Evolutionary conservation across 805 yeast genomes (phyloP).

Genomic region (Saccharomyces mikatae): DNA sequence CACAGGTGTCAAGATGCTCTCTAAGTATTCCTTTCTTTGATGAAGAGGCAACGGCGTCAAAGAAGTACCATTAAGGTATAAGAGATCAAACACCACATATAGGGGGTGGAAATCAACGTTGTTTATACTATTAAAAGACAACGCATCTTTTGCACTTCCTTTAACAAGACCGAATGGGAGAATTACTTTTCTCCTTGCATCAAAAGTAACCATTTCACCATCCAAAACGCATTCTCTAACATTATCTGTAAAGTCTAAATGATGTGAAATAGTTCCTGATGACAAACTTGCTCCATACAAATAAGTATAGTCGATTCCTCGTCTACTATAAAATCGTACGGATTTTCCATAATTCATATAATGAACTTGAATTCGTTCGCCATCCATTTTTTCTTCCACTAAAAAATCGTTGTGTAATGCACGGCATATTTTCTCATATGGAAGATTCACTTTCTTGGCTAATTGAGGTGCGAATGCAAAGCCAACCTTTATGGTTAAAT

Average conservation of each 20-base stretch:
- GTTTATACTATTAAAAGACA: slow-evolving; percentile 35
- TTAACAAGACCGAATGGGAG: slow-evolving; percentile 79
- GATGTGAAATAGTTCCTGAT: slow-evolving; percentile 48
- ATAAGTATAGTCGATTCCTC: slow-evolving; percentile 64
- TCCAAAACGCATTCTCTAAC: slow-evolving; percentile 47
- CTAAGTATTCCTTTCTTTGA: slow-evolving; percentile 48
- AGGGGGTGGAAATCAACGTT: slow-evolving; percentile 42
- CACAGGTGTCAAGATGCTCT: slow-evolving; percentile 35
- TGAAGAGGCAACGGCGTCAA: slow-evolving; percentile 47
- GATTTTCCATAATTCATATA: slow-evolving; percentile 38
- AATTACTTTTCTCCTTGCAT: slow-evolving; percentile 44
- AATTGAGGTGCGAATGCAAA: slow-evolving; percentile 66
- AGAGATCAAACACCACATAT: slow-evolving; percentile 62
- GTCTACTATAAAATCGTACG: slow-evolving; percentile 42
- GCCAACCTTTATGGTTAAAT: slow-evolving; percentile 30
- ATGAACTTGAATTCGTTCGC: slow-evolving; percentile 81
- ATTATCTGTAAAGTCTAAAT: slow-evolving; percentile 33
- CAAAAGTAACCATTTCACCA: slow-evolving; percentile 93
- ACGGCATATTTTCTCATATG: slow-evolving; percentile 44
- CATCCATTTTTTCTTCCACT: slow-evolving; percentile 90
- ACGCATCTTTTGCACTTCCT: slow-evolving; percentile 53
- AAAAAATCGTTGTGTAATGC: slow-evolving; percentile 43
- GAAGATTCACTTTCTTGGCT: slow-evolving; percentile 46
- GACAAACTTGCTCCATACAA: slow-evolving; percentile 52
- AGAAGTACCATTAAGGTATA: slow-evolving; percentile 59